Base-by-base conservation (phyloP, 345 rosid species). In the Combretum micranthum region DNA sequence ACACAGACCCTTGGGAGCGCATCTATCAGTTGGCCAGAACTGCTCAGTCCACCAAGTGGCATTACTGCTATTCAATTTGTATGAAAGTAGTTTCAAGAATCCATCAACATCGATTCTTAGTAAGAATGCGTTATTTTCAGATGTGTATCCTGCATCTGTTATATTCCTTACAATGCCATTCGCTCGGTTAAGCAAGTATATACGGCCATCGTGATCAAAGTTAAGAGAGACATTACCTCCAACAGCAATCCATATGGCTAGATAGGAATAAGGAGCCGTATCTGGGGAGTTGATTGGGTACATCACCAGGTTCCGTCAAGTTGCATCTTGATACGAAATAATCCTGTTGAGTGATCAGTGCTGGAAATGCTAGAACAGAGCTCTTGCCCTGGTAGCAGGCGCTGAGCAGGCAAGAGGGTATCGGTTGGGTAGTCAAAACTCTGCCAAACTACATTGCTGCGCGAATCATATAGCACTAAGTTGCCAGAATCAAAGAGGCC, bases 401-500 rank as follows among this genome's bases (percentile, higher is more conserved):
- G 43, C 50, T 72, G 81, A n/a, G 69, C 55, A 21, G 43, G 59
- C 52, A 73, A 50, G 22, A 77, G 47, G 25, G 72, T 73, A 17
- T 77, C 76, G 0, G 76, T 77, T 25, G 78, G 78, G 48, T 3
- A 7, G 16, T 47, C n/a, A 23, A 73, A 70, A 21, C 75, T 72
- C 56, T 73, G 57, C 81, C 81, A 72, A 20, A 67, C 9, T 2
- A 50, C 44, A 14, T 7, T n/a, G 13, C 25, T 50, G 0, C 15
- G 43, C 2, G 32, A 20, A 52, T 44, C 39, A 16, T 48, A 55
- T 23, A 72, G 58, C 10, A 61, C 56, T 15, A 74, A 69, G 21
- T 74, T 69, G 44, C 78, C 69, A 4, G 69, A 55, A 60, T 74
- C 72, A 74, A 45, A 4, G 72, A 63, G 26, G 79, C 79, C 16